Base-by-base conservation (phyloP, 805 yeast species). In the Barnettozyma pratensis region DNA sequence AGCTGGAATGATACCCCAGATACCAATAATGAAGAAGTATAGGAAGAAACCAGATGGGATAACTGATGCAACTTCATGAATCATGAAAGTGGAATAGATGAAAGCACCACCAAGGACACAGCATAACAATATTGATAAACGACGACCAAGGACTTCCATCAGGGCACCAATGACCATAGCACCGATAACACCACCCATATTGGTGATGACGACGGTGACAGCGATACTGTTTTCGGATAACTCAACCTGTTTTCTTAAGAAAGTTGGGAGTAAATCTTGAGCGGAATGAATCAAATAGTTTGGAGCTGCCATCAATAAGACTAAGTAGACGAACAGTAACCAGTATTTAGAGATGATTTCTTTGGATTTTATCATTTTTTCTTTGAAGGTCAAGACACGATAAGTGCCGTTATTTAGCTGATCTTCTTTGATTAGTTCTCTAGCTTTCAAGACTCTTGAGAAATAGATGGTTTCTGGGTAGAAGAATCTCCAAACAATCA, bases 251-350 rank as follows among this genome's bases (percentile, higher is more conserved):
- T 69, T 70, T 37, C 73, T 70, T 42, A 85, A 64, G 67, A 80
- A 69, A 2, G 89, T 81, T 38, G 88, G 87, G 61, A 74, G 81
- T 63, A 85, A 69, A 65, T 85, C 91, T 63, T 85, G 90, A 6
- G 87, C 78, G 1, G 87, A 87, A 57, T 85, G 91, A 5, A 87
- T 75, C 70, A 77, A 73, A 66, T 81, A 85, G 66, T 83, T 84
- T 68, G 83, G 78, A 19, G 84, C 88, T n/a, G 85, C 74, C 80
- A 83, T 78, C 60, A 83, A 64, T 9, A 85, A 54, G 30, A 85
- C 75, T 55, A 77, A 65, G 62, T 82, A 85, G 42, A 75, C 61
- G 52, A 80, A 69, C 51, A 79, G 65, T 44, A 81, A 71, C 90
- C 91, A 85, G 62, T 85, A 77, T 37, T 67, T 65, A 55, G 30